Conservation (phyloP, 202 grass and related monocot genomes). For the Elaeis oleifera region DNA sequence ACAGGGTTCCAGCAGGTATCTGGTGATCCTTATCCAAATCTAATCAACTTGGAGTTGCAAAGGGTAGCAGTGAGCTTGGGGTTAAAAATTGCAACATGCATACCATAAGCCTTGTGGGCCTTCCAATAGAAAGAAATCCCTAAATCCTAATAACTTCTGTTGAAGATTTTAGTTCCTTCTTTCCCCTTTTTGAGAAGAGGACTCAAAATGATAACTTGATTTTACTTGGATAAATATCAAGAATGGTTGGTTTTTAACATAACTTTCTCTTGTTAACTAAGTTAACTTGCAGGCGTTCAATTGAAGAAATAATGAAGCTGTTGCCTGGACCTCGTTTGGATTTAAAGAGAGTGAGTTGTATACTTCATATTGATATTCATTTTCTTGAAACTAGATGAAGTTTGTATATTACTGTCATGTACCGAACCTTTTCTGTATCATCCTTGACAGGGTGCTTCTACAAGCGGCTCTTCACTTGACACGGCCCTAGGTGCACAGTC, state of each 20-base stretch:
- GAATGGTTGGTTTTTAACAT: background rate
- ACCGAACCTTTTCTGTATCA: background rate
- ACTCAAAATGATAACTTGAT: too few species aligned
- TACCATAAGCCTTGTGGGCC: too few species aligned
- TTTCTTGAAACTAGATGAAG: background rate
- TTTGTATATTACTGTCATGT: background rate
- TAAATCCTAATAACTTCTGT: too few species aligned
- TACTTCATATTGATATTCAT: background rate
- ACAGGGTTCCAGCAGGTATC: too few species aligned
- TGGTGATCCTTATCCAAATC: too few species aligned
- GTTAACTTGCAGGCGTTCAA: constrained; percentile 65
- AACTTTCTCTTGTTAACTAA: background rate
- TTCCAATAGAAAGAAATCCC: too few species aligned
- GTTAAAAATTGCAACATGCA: too few species aligned
- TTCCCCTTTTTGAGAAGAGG: too few species aligned
- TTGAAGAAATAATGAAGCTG: constrained; percentile 80
- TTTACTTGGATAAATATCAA: too few species aligned
- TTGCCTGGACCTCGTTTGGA: constrained; percentile 88
- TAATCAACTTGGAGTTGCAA: too few species aligned
- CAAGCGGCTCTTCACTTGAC: constrained; percentile 35
- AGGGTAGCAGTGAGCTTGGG: too few species aligned
- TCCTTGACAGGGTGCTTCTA: constrained; percentile 35
- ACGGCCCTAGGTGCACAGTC: constrained; percentile 32
- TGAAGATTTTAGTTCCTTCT: too few species aligned
- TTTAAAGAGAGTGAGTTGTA: constrained; percentile 66